Percentiles rank a stretch among this genome's conserved stretches.
Conservation (phyloP, 352 stramenopile genomes). For the Achlya hypogyna region DNA sequence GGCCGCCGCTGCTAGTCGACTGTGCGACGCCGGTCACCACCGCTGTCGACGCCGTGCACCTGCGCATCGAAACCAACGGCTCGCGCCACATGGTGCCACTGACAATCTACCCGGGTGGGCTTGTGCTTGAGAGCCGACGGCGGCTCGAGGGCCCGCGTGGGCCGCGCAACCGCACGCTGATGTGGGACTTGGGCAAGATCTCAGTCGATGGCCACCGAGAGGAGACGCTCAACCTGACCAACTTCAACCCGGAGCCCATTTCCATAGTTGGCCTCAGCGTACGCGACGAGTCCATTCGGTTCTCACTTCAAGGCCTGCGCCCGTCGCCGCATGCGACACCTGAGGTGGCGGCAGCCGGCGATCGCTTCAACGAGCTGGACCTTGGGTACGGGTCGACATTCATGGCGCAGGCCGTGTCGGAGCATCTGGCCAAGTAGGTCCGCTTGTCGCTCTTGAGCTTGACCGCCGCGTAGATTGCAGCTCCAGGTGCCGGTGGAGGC, state of each 20-base stretch:
- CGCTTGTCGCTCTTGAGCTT: background rate
- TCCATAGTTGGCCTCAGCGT: background rate
- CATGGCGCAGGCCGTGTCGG: background rate
- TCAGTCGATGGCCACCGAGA: background rate
- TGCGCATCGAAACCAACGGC: constrained; percentile 7
- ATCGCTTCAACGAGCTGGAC: background rate
- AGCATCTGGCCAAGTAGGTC: background rate
- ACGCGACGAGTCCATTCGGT: background rate
- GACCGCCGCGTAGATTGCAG: background rate
- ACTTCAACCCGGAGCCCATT: constrained; percentile 1
- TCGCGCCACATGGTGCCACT: background rate
- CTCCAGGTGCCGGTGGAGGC: background rate
- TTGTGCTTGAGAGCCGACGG: background rate
- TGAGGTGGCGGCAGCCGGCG: background rate
- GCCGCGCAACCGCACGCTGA: too few species aligned
- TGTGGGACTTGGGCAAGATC: constrained; percentile 10
- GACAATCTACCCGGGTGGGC: background rate
- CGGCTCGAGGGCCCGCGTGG: background rate
- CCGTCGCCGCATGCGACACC: background rate
- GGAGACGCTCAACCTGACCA: constrained; percentile 8
- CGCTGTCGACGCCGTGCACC: background rate
- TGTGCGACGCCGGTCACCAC: background rate
- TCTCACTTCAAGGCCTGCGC: background rate
- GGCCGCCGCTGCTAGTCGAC: background rate
- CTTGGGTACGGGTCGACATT: background rate